Conservation (phyloP, 441 rosid genomes). For the Dalechampia spathulata region DNA sequence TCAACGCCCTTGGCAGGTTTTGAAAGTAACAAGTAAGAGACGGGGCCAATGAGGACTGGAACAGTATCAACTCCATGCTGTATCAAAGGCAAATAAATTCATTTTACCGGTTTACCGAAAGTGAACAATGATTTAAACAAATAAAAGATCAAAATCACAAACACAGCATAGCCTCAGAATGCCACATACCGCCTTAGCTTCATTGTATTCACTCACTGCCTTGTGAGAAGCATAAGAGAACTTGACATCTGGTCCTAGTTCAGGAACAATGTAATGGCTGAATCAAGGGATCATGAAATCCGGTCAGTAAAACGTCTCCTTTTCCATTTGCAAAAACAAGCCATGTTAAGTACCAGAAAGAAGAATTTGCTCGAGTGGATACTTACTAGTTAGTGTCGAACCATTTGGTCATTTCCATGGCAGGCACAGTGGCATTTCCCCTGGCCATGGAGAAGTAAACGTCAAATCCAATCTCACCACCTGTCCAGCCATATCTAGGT, state of each 20-base stretch:
- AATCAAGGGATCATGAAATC: slow-evolving; percentile 8
- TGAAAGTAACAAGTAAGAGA: slow-evolving; percentile 86
- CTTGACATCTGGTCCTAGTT: slow-evolving; percentile 83
- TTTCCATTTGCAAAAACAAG: background rate
- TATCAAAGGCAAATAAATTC: slow-evolving; percentile 5
- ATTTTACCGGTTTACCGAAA: background rate
- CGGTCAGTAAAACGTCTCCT: slow-evolving; percentile 1
- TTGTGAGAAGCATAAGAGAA: slow-evolving; percentile 96
- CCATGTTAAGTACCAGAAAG: background rate
- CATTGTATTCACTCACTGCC: slow-evolving; percentile 88
- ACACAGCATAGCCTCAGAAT: background rate
- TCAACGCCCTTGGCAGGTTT: slow-evolving; percentile 95
- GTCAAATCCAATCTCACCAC: slow-evolving; percentile 79
- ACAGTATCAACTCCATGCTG: slow-evolving; percentile 91
- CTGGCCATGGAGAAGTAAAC: slow-evolving; percentile 96
- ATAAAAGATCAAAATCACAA: background rate
- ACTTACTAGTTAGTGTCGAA: slow-evolving; percentile 99
- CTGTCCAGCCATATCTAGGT: slow-evolving; percentile 66
- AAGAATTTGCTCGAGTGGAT: background rate
- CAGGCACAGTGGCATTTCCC: slow-evolving; percentile 91
- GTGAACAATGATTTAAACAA: background rate
- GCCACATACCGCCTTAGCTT: slow-evolving; percentile 79
- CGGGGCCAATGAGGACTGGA: slow-evolving; percentile 90
- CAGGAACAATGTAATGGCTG: slow-evolving; percentile 97
- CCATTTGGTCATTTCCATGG: slow-evolving; percentile 99